A percentile compares a stretch with the other conserved stretches of the same genome.
Conservation (phyloP, 352 stramenopile species). For the Pythium grandisporangium region DNA sequence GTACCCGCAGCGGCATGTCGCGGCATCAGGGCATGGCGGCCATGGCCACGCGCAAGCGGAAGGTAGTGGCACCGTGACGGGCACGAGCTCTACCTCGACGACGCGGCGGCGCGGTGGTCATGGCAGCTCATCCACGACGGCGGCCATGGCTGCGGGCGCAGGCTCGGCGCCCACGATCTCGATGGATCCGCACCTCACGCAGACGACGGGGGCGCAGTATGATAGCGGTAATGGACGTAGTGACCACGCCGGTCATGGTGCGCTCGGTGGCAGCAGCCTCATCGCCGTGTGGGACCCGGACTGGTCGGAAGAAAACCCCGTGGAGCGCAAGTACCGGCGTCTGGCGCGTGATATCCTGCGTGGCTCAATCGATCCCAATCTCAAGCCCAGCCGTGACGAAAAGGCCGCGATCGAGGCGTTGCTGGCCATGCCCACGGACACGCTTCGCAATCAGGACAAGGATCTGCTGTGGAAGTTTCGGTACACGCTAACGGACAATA, state of each 20-base stretch:
- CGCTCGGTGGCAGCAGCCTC: constrained; percentile 15
- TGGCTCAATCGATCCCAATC: constrained; percentile 94
- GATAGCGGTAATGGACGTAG: constrained; percentile 2
- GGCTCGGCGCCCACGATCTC: not conserved
- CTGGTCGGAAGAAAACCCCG: constrained; percentile 84
- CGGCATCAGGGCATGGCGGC: too few relatives aligned
- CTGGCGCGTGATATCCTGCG: constrained; percentile 93
- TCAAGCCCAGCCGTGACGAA: constrained; percentile 96
- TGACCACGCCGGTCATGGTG: constrained; percentile 4
- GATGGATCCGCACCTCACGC: not conserved
- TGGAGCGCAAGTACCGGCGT: constrained; percentile 98
- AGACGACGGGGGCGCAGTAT: not conserved
- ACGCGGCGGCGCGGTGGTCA: not conserved
- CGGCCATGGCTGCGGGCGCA: not conserved
- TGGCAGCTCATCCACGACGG: constrained; percentile 28
- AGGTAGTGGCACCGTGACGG: not conserved
- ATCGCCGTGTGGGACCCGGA: constrained; percentile 83
- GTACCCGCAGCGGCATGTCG: constrained; percentile 69
- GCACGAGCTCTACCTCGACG: too few relatives aligned
- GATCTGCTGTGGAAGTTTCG: constrained; percentile 95
- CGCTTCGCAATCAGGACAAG: constrained; percentile 89
- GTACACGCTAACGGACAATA: constrained; percentile 93
- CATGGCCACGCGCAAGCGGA: not conserved
- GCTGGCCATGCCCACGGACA: constrained; percentile 90
- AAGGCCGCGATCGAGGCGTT: constrained; percentile 89